Percentiles rank a stretch among this genome's conserved stretches.
Evolutionary conservation across 164 flowering plant genomes (phyloP).

Genomic region (Magnolia kwangsiensis): DNA sequence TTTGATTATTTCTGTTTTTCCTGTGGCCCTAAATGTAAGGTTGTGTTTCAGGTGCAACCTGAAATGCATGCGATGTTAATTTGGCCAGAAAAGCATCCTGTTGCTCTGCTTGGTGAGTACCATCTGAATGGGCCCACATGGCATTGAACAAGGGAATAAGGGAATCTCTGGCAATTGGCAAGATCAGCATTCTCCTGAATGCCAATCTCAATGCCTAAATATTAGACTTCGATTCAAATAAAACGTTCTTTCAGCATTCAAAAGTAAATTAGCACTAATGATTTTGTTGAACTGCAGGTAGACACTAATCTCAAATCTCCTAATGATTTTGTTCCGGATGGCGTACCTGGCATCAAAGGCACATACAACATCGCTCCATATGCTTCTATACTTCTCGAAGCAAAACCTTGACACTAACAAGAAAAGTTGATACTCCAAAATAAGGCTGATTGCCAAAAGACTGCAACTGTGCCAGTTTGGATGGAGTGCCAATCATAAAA

Average conservation of each 20-base stretch:
- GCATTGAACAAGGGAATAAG: neutral
- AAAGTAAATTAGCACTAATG: neutral
- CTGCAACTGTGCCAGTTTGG: no score
- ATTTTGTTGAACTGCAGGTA: constrained; percentile 45
- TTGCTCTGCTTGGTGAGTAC: no score
- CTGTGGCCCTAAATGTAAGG: neutral
- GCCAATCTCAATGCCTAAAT: neutral
- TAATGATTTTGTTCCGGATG: constrained; percentile 58
- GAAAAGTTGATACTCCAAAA: neutral
- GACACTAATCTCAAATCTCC: constrained; percentile 88
- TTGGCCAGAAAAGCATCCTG: neutral
- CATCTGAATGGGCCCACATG: no score
- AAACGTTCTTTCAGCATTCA: neutral
- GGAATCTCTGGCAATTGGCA: neutral
- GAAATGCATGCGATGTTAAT: neutral
- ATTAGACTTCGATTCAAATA: neutral
- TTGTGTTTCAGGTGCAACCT: neutral
- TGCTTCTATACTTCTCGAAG: constrained; percentile 79
- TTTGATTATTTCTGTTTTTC: no score
- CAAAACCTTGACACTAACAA: constrained; percentile 34
- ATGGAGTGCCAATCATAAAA: no score
- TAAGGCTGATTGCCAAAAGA: neutral
- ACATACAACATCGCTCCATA: constrained; percentile 73
- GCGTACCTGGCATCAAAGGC: constrained; percentile 48
- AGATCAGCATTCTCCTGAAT: neutral